A percentile compares a stretch with the other conserved stretches of the same genome.
Conservation (phyloP, 2,329 filamentous ascomycete genomes). For the Colletotrichum kahawae region DNA sequence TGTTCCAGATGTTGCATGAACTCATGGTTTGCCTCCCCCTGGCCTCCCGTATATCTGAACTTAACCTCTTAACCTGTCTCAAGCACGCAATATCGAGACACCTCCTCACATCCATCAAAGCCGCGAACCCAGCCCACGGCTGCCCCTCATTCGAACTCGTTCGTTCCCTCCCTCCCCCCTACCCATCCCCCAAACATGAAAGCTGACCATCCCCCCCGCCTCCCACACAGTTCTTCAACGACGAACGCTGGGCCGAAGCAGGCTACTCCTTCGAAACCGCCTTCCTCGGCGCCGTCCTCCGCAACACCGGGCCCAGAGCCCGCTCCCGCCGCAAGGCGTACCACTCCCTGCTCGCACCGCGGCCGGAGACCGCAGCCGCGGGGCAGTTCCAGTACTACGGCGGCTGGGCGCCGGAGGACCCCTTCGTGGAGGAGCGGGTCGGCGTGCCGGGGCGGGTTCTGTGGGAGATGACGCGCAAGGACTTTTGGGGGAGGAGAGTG, state of each 20-base stretch:
- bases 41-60: background rate
- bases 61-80: background rate
- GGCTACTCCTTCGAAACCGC: background rate
- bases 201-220: background rate
- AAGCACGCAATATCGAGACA: background rate
- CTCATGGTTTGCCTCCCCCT: background rate
- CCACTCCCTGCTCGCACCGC: background rate
- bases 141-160: background rate
- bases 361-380: background rate
- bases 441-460: background rate
- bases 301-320: background rate
- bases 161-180: background rate
- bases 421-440: background rate
- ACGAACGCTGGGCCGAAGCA: slow-evolving; percentile 3
- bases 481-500: background rate
- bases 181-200: too few species aligned
- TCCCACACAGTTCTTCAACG: background rate
- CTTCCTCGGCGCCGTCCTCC: background rate
- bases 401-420: background rate
- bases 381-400: background rate
- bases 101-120: background rate
- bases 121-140: background rate
- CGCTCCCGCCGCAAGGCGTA: background rate
- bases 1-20: slow-evolving; percentile 1
- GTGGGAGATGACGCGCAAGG: background rate